phyloP scores from a whole-genome alignment of 2,329 filamentous ascomycete genomes.

The Pseudogymnoascus sp. region DNA sequence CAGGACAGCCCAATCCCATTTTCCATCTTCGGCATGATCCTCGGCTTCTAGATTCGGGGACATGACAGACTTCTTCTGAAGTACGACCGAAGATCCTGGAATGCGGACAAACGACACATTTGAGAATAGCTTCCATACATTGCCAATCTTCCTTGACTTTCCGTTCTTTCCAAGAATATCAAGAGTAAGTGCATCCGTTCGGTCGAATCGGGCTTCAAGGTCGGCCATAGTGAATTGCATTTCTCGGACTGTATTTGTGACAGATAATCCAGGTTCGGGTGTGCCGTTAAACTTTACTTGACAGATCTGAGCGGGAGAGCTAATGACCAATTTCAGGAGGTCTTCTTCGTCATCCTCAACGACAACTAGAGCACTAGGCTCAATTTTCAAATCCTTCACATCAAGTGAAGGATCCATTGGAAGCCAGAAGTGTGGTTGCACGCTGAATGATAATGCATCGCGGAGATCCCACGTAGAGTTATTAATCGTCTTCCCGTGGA shows the following conservation, averaged over 20 bases:
- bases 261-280: conserved; percentile 16
- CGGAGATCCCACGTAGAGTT: conserved; percentile 62
- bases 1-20: conserved; percentile 28
- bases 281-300: conserved; percentile 25
- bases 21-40: not conserved
- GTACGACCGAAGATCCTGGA: conserved; percentile 31
- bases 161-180: conserved; percentile 36
- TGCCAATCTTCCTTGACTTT: conserved; percentile 25
- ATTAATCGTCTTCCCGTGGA: conserved; percentile 36
- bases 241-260: conserved; percentile 16
- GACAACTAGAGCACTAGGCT: conserved; percentile 12
- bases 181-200: conserved; percentile 25
- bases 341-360: conserved; percentile 20
- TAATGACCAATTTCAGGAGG: conserved; percentile 20
- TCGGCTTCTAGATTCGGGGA: not conserved
- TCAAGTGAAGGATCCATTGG: conserved; percentile 45
- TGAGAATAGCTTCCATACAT: conserved; percentile 31
- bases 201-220: conserved; percentile 29
- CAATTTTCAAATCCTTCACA: conserved; percentile 18
- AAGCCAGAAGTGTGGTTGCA: conserved; percentile 59
- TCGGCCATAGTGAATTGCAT: conserved; percentile 22
- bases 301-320: conserved; percentile 24
- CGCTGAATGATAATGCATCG: conserved; percentile 59
- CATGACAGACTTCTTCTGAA: conserved; percentile 28
- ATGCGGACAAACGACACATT: conserved; percentile 30